A percentile compares a stretch with the other conserved stretches of the same genome.
phyloP scores from a whole-genome alignment of 441 rosid species.

The Corymbia calophylla region DNA sequence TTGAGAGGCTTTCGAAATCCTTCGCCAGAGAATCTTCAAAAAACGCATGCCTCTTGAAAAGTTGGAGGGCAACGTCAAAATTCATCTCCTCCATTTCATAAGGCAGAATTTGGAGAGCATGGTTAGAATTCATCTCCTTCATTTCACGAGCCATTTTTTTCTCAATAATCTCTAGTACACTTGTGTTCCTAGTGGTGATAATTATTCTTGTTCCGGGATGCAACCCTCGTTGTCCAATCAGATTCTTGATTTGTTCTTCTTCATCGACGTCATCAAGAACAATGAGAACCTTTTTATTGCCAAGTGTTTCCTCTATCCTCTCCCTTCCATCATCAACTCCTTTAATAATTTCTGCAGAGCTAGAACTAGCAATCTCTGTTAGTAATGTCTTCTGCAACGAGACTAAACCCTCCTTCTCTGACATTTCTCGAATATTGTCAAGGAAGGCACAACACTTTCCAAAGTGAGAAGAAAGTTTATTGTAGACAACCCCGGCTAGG shows the following conservation, averaged over 20 bases:
- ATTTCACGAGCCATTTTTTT: background rate
- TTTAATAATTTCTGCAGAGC: fast-evolving
- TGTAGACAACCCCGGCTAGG: background rate
- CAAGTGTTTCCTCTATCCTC: fast-evolving
- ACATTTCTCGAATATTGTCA: background rate
- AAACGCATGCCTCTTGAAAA: background rate
- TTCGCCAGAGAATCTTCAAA: background rate
- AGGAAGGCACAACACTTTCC: no score
- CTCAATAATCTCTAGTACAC: background rate
- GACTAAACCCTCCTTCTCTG: background rate
- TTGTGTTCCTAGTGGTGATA: background rate
- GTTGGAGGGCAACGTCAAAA: background rate
- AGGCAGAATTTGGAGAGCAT: no score
- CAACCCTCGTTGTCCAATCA: no score
- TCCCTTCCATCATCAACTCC: fast-evolving
- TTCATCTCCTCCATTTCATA: background rate
- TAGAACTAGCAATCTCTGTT: background rate
- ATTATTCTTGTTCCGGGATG: background rate
- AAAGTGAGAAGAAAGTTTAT: background rate
- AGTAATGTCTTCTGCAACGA: background rate
- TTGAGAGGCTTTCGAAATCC: background rate
- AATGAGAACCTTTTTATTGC: background rate
- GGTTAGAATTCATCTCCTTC: background rate
- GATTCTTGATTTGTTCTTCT: fast-evolving
- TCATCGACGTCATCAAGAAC: background rate